These are phyloP conservation scores for Parastagonospora nodorum DNA, from an alignment of 2,329 filamentous ascomycete genomes.

Conservation along the genomic window DNA sequence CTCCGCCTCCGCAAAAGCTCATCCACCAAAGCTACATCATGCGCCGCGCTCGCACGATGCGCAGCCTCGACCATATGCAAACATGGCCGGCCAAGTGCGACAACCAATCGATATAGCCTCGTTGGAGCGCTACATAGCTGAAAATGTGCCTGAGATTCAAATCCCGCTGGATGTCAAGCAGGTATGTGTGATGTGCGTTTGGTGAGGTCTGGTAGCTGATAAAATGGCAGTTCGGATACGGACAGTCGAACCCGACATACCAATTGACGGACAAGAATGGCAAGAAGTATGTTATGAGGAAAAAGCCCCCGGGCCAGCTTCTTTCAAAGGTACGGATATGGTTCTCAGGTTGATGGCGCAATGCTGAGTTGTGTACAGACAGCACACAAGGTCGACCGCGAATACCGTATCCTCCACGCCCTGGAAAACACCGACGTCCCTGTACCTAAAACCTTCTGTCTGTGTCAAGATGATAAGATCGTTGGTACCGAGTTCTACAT, in stretches of 20 bases:
- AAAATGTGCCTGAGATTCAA: constrained; percentile 82
- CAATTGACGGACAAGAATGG: constrained; percentile 76
- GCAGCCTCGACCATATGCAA: constrained; percentile 20
- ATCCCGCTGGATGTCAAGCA: constrained; percentile 87
- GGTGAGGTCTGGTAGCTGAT: constrained; percentile 6
- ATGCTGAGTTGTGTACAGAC: constrained; percentile 57
- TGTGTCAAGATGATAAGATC: constrained; percentile 81
- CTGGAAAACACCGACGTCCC: constrained; percentile 80
- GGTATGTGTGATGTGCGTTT: constrained; percentile 53
- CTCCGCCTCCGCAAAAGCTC: constrained; percentile 11
- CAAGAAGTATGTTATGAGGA: constrained; percentile 83
- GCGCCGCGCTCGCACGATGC: constrained; percentile 16
- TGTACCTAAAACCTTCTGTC: constrained; percentile 79
- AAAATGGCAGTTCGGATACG: constrained; percentile 80
- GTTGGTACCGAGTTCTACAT: constrained; percentile 95
- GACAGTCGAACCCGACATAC: constrained; percentile 97
- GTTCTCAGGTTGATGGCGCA: background rate
- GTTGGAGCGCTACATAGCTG: constrained; percentile 76
- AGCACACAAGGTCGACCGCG: constrained; percentile 94
- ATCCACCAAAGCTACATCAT: constrained; percentile 19
- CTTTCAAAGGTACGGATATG: constrained; percentile 60
- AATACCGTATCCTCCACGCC: constrained; percentile 88
- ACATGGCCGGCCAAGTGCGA: constrained; percentile 83
- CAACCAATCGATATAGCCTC: constrained; percentile 86
- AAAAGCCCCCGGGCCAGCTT: constrained; percentile 95